Conservation (phyloP, 2,329 filamentous ascomycete species). For the Didymella pinodella region DNA sequence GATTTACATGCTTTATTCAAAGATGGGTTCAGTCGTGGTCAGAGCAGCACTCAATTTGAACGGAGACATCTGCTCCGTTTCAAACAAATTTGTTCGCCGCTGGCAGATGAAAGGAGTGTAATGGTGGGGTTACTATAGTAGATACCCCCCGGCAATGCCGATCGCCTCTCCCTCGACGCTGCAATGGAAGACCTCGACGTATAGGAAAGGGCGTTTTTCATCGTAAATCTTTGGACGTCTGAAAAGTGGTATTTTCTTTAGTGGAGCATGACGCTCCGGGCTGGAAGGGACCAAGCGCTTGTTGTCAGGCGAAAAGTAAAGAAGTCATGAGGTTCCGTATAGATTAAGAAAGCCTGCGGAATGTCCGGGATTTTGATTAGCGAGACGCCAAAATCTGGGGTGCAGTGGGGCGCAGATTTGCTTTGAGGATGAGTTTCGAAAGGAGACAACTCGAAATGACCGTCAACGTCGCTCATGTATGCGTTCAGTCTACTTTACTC, state of each 20-base stretch:
- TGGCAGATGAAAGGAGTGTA: conserved; percentile 7
- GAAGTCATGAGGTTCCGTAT: conserved; percentile 14
- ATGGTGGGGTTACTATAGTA: conserved; percentile 7
- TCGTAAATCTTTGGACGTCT: neutral
- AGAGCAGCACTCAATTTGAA: neutral
- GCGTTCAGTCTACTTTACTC: neutral
- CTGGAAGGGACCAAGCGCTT: neutral
- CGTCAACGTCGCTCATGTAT: too few species aligned
- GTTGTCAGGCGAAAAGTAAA: neutral
- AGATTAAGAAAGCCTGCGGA: conserved; percentile 12
- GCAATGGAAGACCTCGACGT: neutral
- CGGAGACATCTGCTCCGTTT: conserved; percentile 13
- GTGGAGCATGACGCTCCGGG: conserved; percentile 1
- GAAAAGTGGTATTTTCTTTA: neutral
- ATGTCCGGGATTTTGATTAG: conserved; percentile 6
- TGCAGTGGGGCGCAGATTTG: conserved; percentile 3
- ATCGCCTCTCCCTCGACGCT: conserved; percentile 1
- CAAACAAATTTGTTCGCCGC: conserved; percentile 3
- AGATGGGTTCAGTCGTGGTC: neutral
- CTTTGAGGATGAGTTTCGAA: neutral
- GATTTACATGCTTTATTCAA: conserved; percentile 1
- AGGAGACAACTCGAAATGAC: neutral
- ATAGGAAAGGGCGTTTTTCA: neutral
- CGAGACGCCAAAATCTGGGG: conserved; percentile 16
- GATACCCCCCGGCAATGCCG: conserved; percentile 5